Evolutionary conservation across 2,329 filamentous ascomycete species (phyloP).

Genomic region (Claviceps pazoutovae): DNA sequence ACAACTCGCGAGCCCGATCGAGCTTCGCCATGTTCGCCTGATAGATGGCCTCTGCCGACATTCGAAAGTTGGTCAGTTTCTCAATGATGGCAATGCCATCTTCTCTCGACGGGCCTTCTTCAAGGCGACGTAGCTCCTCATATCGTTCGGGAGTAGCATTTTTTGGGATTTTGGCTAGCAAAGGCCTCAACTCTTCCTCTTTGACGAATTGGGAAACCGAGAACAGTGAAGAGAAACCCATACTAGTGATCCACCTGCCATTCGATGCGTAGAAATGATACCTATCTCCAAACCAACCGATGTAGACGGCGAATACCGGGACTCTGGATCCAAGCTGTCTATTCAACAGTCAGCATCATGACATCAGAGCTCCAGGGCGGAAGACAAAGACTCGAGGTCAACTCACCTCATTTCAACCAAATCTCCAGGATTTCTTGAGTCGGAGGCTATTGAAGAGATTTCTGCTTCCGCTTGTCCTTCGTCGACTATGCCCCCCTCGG

Average conservation of each 20-base stretch:
- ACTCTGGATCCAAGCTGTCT: conserved; percentile 25
- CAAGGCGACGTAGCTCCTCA: conserved; percentile 17
- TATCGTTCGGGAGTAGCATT: conserved; percentile 16
- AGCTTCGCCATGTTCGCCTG: conserved; percentile 33
- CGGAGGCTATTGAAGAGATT: conserved; percentile 13
- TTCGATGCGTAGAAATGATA: conserved; percentile 41
- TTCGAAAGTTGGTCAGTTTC: conserved; percentile 33
- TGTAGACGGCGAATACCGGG: conserved; percentile 36
- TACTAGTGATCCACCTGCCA: conserved; percentile 33
- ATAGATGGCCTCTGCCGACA: conserved; percentile 29
- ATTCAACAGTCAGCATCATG: conserved; percentile 5
- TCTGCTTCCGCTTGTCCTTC: conserved; percentile 16
- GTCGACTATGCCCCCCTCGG: conserved; percentile 13
- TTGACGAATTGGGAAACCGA: conserved; percentile 33
- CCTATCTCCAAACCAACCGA: conserved; percentile 35
- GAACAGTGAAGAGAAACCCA: conserved; percentile 32
- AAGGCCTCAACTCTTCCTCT: conserved; percentile 25
- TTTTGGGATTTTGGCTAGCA: conserved; percentile 18
- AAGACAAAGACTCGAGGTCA: background rate
- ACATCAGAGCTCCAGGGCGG: background rate
- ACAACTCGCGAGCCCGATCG: conserved; percentile 28
- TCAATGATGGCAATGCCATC: conserved; percentile 29
- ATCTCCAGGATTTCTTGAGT: conserved; percentile 28
- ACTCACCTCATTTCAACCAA: conserved; percentile 34
- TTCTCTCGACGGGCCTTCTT: conserved; percentile 30